phyloP scores from a whole-genome alignment of 2,329 filamentous ascomycete genomes.

The Drechslerella stenobrocha region DNA sequence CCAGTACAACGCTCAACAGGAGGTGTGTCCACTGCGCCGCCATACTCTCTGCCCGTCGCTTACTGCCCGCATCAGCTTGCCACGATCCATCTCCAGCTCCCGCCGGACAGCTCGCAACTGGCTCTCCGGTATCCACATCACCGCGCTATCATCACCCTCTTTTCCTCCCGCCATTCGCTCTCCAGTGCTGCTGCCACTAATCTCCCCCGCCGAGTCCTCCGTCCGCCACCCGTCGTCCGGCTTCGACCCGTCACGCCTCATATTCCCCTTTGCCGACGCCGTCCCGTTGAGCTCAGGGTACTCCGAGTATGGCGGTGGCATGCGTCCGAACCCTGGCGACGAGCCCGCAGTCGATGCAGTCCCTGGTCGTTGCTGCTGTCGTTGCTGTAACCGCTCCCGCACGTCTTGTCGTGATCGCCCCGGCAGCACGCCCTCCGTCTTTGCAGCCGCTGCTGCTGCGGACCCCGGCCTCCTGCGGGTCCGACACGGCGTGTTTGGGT shows the following conservation, averaged over 20 bases:
- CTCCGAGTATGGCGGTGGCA: slow-evolving; percentile 32
- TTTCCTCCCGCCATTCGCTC: slow-evolving; percentile 3
- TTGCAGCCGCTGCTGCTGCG: slow-evolving; percentile 5
- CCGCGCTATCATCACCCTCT: slow-evolving; percentile 1
- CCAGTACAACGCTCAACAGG: slow-evolving; percentile 31
- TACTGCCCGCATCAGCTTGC: slow-evolving; percentile 26
- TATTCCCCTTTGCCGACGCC: no score
- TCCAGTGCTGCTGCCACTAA: slow-evolving; percentile 28
- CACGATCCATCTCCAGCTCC: slow-evolving; percentile 20
- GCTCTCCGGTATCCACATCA: slow-evolving; percentile 36
- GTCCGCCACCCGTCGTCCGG: slow-evolving; percentile 40
- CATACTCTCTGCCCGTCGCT: slow-evolving; percentile 26
- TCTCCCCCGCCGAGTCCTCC: slow-evolving; percentile 37
- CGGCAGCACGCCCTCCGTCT: slow-evolving; percentile 38
- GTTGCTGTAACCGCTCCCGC: slow-evolving; percentile 21
- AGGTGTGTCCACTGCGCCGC: slow-evolving; percentile 41
- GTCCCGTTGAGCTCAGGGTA: slow-evolving; percentile 20
- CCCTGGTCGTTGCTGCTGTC: slow-evolving; percentile 1
- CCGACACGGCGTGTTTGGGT: slow-evolving; percentile 40
- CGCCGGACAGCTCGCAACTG: slow-evolving; percentile 29
- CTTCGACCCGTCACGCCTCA: no score
- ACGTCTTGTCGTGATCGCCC: slow-evolving; percentile 31
- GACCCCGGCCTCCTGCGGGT: slow-evolving; percentile 10
- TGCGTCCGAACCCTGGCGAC: not conserved
- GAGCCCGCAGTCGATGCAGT: slow-evolving; percentile 3